Evolutionary conservation across 2,329 filamentous ascomycete species (phyloP), one percentile per base, ranked within the genome.

Genomic region (Pseudopithomyces maydicus): DNA sequence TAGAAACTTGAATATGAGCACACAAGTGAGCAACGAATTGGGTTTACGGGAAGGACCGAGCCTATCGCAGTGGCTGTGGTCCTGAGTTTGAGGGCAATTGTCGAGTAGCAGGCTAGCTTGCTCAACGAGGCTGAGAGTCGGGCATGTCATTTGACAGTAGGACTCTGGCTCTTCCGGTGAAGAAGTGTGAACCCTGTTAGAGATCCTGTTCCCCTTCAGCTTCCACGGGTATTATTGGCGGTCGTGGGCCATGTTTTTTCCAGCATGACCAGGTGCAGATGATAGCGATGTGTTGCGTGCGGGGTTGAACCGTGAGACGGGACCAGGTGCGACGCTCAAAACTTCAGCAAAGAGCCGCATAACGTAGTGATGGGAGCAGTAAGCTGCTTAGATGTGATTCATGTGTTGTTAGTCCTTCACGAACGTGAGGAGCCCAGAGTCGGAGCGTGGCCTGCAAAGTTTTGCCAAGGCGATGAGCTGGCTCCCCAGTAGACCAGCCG

Each of bases 241-340:
- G 52, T 20, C 20, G 23, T 44, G 44, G 41, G 23, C 33, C 23
- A 19, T 7, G 53, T 26, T 26, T 55, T 56, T 54, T 52, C 42
- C 44, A 53, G 49, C 54, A 47, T 61, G 57, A 58, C 57, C 54
- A 57, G 26, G 46, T 61, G 57, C 54, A 62, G 55, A 36, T 51
- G 50, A 50, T 32, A 42, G 54, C 48, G 47, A 56, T 38, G 10
- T 29, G 46, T 45, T 45, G 36, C 22, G 20, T 52, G 23, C 26
- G 39, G n/a, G 26, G 4, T 19, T 22, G 41, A n/a, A 14, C 15
- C 33, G 12, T 12, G 39, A 32, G 32, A 14, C 19, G 14, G 46
- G 17, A 10, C 7, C 17, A 17, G 10, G 7, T 10, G 7, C 7
- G 15, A 15, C 15, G 2, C 6, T 17, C n/a, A 19, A 17, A 19